These are phyloP conservation scores for Pinus tabuliformis DNA, from an alignment of 75 land plant species.

Conservation along the genomic window DNA sequence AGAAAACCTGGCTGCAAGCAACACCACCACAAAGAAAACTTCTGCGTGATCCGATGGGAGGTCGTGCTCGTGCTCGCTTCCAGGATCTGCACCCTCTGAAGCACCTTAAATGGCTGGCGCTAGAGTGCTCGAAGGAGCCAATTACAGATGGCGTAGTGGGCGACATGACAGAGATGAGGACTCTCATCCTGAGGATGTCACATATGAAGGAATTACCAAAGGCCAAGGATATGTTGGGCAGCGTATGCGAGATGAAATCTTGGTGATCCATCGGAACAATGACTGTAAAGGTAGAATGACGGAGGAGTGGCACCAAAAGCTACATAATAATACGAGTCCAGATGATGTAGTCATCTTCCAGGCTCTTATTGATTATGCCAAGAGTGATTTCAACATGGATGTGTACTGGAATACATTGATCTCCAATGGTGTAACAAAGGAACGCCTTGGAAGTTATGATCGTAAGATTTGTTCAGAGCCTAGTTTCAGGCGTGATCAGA, in stretches of 20 bases:
- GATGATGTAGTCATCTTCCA: conserved; percentile 99
- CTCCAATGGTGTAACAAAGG: conserved; percentile 93
- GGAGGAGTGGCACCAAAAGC: conserved; percentile 99
- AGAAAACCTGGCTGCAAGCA: no score
- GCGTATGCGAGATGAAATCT: conserved; percentile 95
- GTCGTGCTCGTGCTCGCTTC: no score
- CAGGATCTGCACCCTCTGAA: no score
- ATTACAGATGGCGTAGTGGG: no score
- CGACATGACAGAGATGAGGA: no score
- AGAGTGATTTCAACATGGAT: conserved; percentile 68
- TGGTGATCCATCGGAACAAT: conserved; percentile 97
- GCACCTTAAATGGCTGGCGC: no score
- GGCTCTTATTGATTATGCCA: conserved; percentile 90
- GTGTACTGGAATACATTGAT: conserved; percentile 94
- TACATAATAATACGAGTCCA: conserved; percentile 98
- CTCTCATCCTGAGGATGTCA: no score
- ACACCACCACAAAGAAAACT: no score
- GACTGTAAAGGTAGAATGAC: conserved; percentile 98
- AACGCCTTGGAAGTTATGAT: conserved; percentile 91
- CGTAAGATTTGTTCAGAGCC: conserved; percentile 93
- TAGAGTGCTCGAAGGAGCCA: no score
- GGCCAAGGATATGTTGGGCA: conserved; percentile 99
- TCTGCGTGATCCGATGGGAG: no score
- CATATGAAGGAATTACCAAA: no score
- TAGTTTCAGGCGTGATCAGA: conserved; percentile 69